Percentiles rank a stretch among this genome's conserved stretches.
Evolutionary conservation across 179 eudicot genomes (phyloP).

Genomic region (Carnegiea gigantea): DNA sequence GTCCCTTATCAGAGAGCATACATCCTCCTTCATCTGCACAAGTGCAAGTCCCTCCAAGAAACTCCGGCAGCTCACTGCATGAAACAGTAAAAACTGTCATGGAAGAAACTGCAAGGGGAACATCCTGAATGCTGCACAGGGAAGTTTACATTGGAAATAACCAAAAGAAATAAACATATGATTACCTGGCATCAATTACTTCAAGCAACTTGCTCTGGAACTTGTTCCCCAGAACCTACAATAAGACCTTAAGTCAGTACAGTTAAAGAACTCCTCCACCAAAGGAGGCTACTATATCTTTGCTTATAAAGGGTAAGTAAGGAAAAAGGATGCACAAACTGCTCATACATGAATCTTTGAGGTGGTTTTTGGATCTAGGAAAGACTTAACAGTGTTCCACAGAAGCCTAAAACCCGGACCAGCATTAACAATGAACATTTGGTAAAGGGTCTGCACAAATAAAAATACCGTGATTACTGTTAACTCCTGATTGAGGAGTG

Average conservation of each 20-base stretch:
- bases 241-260: constrained; percentile 4
- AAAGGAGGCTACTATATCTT: background rate
- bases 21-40: constrained; percentile 90
- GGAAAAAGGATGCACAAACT: background rate
- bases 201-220: constrained; percentile 65
- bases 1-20: constrained; percentile 85
- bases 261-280: background rate
- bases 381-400: constrained; percentile 69
- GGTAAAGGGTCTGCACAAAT: constrained; percentile 67
- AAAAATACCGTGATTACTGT: background rate
- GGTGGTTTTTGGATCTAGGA: constrained; percentile 72
- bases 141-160: background rate
- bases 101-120: constrained; percentile 4
- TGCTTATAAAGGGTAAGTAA: background rate
- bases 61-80: constrained; percentile 89
- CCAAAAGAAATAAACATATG: background rate
- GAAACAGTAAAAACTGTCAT: background rate
- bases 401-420: constrained; percentile 79
- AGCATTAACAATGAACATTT: constrained; percentile 79
- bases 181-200: constrained; percentile 64
- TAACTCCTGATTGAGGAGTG: background rate
- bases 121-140: background rate
- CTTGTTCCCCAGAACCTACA: constrained; percentile 70
- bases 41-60: constrained; percentile 85
- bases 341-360: constrained; percentile 65